A percentile compares a stretch with the other conserved stretches of the same genome.
Conservation (phyloP, 768 basidiomycete genomes). For the Mycena haematopus region DNA sequence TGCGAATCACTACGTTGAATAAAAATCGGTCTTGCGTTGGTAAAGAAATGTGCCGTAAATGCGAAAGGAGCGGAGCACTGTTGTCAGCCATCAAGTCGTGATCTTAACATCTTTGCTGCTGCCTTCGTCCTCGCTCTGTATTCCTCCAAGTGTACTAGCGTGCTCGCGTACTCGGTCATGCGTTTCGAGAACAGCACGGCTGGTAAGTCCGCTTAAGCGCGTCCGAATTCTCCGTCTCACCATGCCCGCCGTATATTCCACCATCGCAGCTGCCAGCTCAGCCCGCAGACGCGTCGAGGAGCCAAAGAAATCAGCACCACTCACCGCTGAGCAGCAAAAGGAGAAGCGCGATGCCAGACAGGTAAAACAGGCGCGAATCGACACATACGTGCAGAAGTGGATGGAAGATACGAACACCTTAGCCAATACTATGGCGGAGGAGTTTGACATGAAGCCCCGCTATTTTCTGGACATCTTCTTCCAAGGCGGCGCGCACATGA, state of each 20-base stretch:
- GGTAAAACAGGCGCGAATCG: background rate
- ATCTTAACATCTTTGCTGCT: no score
- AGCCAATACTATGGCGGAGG: background rate
- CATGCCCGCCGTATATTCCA: background rate
- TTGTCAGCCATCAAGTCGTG: no score
- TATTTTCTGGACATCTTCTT: slow-evolving; percentile 20
- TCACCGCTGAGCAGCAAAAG: background rate
- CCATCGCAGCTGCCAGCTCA: background rate
- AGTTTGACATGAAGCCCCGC: slow-evolving; percentile 2
- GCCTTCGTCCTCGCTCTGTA: no score
- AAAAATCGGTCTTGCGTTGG: no score
- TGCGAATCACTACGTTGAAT: no score
- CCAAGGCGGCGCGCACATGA: slow-evolving; percentile 6
- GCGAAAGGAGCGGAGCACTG: no score
- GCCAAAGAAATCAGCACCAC: slow-evolving; percentile 3
- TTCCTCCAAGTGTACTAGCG: no score
- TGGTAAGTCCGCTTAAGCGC: background rate
- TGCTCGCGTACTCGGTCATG: background rate
- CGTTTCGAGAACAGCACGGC: background rate
- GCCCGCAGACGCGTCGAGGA: slow-evolving; percentile 1
- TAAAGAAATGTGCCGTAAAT: no score
- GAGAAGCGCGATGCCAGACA: background rate
- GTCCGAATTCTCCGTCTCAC: background rate
- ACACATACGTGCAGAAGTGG: background rate
- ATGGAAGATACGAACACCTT: background rate